These are phyloP conservation scores for Globisporangium cylindrosporum DNA, from an alignment of 352 stramenopile species.

Conservation along the genomic window DNA sequence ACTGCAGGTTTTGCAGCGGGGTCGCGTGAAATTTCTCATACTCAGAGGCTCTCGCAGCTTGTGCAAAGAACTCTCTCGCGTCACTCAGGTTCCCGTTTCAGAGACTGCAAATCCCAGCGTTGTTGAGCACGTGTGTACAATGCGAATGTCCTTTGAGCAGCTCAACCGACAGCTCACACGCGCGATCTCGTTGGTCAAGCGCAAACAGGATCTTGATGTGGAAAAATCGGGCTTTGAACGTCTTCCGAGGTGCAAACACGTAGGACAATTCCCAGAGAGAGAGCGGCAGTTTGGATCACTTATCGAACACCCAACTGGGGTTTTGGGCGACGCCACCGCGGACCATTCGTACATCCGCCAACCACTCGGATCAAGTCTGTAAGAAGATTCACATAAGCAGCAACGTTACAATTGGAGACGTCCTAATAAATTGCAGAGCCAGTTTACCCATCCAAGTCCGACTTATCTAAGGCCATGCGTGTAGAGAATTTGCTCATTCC, in stretches of 20 bases:
- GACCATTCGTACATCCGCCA: slow-evolving; percentile 48
- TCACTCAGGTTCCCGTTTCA: slow-evolving; percentile 9
- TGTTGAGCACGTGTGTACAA: slow-evolving; percentile 28
- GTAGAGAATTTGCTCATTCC: slow-evolving; percentile 37
- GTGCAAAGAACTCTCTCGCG: slow-evolving; percentile 17
- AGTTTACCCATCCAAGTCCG: background rate
- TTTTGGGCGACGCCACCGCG: background rate
- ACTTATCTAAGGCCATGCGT: slow-evolving; percentile 21
- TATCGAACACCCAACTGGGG: background rate
- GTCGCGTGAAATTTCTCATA: background rate
- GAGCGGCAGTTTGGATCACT: slow-evolving; percentile 13
- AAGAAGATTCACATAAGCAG: background rate
- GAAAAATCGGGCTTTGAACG: slow-evolving; percentile 28
- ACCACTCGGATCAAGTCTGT: slow-evolving; percentile 36
- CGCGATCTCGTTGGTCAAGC: slow-evolving; percentile 5
- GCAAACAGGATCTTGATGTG: slow-evolving; percentile 20
- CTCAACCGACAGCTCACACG: background rate
- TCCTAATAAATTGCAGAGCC: background rate
- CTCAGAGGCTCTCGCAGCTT: background rate
- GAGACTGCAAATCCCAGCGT: slow-evolving; percentile 27
- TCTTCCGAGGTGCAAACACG: slow-evolving; percentile 24
- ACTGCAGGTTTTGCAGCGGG: background rate
- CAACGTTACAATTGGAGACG: background rate
- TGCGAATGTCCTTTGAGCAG: background rate
- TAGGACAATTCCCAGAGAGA: slow-evolving; percentile 23